A percentile compares a stretch with the other conserved stretches of the same genome.
Evolutionary conservation across 148 eudicot species (phyloP).

Genomic region (Suaeda aralocaspica): DNA sequence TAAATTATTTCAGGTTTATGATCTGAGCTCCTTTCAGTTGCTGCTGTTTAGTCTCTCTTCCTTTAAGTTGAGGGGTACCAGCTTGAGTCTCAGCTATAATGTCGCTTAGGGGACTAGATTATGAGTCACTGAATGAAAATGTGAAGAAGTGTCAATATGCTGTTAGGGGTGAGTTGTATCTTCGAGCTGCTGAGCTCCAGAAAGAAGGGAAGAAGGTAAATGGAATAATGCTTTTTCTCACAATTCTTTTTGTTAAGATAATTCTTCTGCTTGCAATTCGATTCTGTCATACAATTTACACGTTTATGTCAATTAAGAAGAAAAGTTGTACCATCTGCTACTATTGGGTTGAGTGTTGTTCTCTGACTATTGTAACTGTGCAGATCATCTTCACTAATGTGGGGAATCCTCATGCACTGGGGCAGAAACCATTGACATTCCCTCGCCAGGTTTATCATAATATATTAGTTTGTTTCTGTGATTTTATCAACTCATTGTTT

Average conservation of each 20-base stretch:
- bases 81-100: slow-evolving; percentile 30
- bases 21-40: slow-evolving; percentile 22
- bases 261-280: neutral
- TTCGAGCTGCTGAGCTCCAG: slow-evolving; percentile 98
- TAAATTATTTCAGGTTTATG: slow-evolving; percentile 30
- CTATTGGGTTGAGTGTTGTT: slow-evolving; percentile 5
- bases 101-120: slow-evolving; percentile 74
- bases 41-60: slow-evolving; percentile 15
- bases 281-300: neutral
- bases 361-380: slow-evolving; percentile 19
- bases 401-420: slow-evolving; percentile 98
- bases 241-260: neutral
- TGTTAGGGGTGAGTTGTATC: slow-evolving; percentile 97
- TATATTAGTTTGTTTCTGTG: slow-evolving; percentile 2
- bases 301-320: neutral
- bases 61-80: slow-evolving; percentile 16
- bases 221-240: neutral
- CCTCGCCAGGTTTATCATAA: slow-evolving; percentile 74
- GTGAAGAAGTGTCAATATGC: slow-evolving; percentile 97
- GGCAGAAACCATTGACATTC: slow-evolving; percentile 92
- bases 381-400: slow-evolving; percentile 98
- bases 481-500: neutral
- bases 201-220: slow-evolving; percentile 96
- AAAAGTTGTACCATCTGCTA: neutral
- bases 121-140: slow-evolving; percentile 80